These are phyloP conservation scores for Alternaria sp. DNA, from an alignment of 2,329 filamentous ascomycete genomes.

Conservation along the genomic window DNA sequence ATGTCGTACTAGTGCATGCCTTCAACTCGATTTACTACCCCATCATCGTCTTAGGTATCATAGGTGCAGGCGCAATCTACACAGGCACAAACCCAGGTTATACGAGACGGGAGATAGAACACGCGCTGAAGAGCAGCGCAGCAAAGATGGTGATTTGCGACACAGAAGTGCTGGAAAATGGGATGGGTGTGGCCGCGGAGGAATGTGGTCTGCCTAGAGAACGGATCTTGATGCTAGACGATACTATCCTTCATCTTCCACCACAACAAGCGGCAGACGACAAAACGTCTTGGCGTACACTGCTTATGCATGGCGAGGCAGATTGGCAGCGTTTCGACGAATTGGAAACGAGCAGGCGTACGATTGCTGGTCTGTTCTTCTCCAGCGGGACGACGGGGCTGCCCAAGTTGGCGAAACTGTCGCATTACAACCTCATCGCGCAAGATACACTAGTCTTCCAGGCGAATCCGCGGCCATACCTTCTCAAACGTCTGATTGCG, in stretches of 20 bases:
- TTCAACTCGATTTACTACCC: no score
- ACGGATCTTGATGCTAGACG: no score
- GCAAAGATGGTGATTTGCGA: no score
- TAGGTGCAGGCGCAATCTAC: no score
- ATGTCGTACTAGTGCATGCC: no score
- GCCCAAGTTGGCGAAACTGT: neutral
- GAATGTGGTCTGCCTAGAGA: neutral
- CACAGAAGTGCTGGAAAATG: no score
- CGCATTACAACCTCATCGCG: neutral
- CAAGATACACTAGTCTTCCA: neutral
- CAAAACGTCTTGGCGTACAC: neutral
- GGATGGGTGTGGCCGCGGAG: no score
- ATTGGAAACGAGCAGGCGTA: no score
- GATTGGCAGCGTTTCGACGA: neutral
- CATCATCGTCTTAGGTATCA: no score
- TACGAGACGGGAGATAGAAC: no score
- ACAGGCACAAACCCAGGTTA: no score
- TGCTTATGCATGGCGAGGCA: neutral
- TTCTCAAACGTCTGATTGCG: neutral
- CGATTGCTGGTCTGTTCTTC: neutral
- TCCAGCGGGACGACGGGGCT: neutral
- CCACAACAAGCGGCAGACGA: neutral
- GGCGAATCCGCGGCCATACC: neutral
- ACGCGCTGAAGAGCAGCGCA: no score
- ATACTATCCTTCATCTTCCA: neutral